These are phyloP conservation scores for Nitzschia sp. DNA, from an alignment of 108 stramenopile genomes.

Conservation along the genomic window DNA sequence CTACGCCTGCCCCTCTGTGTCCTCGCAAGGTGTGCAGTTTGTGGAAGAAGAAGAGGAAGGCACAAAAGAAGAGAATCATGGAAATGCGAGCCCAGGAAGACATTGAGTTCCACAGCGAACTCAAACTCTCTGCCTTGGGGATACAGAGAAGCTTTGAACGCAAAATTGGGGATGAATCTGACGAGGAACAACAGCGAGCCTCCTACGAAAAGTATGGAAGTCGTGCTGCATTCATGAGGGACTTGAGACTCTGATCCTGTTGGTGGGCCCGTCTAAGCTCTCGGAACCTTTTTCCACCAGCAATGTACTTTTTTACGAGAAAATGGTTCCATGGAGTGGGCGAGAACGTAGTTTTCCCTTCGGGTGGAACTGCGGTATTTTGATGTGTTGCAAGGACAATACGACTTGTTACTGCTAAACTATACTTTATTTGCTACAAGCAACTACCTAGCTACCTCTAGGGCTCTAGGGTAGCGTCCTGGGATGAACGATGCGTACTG, in stretches of 20 bases:
- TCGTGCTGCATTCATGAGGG: conserved; percentile 9
- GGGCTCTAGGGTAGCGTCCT: no score
- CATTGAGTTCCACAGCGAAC: conserved; percentile 14
- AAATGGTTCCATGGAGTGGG: not conserved
- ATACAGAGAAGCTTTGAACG: conserved; percentile 18
- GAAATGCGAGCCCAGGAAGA: conserved; percentile 17
- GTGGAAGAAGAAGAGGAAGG: conserved; percentile 29
- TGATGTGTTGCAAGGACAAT: no score
- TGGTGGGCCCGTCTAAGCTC: not conserved
- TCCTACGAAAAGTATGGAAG: conserved; percentile 26
- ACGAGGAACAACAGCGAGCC: conserved; percentile 11
- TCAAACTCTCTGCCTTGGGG: conserved; percentile 10
- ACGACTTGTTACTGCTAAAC: no score
- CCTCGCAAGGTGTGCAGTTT: conserved; percentile 23
- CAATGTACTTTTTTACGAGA: conserved; percentile 6
- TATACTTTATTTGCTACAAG: no score
- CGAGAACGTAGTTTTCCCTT: no score
- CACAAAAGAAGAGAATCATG: conserved; percentile 11
- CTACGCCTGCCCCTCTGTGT: not conserved
- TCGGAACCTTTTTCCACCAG: not conserved
- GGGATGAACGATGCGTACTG: no score
- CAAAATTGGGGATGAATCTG: conserved; percentile 10
- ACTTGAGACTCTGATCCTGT: not conserved
- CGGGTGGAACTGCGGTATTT: no score
- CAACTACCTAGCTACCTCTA: no score